phyloP scores from a whole-genome alignment of 2,329 filamentous ascomycete genomes.

The Botryotinia globosa region DNA sequence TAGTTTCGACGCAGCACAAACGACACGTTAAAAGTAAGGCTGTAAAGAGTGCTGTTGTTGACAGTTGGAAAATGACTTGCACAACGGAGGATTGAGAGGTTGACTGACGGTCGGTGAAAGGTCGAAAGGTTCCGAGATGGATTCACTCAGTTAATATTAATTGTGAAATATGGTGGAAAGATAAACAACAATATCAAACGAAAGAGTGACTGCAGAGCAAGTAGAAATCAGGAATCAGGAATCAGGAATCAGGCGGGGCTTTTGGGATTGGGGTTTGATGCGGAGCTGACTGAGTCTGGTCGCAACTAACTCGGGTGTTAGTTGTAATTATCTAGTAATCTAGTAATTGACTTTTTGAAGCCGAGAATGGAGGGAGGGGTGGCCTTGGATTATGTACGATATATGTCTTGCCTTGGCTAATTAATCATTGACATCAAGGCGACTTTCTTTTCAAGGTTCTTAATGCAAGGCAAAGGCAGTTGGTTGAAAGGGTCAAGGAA shows the following conservation, averaged over 20 bases:
- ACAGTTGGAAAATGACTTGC: neutral
- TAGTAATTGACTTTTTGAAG: neutral
- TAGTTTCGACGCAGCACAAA: neutral
- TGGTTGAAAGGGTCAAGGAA: neutral
- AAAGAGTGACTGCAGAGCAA: neutral
- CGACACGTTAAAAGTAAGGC: neutral
- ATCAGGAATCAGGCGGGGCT: neutral
- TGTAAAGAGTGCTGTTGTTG: neutral
- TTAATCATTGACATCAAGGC: neutral
- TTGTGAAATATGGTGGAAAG: neutral
- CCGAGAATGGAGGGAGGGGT: neutral
- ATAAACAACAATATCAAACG: neutral
- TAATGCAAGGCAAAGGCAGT: neutral
- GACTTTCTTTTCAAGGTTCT: neutral
- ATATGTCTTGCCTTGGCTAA: neutral
- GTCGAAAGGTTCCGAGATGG: neutral
- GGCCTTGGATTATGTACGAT: neutral
- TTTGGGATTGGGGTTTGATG: neutral
- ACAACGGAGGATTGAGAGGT: neutral
- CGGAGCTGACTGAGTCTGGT: slow-evolving; percentile 10
- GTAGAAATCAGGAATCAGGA: neutral
- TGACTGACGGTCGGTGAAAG: neutral
- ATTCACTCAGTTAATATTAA: neutral
- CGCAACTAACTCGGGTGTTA: slow-evolving; percentile 8
- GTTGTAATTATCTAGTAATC: neutral